These are phyloP conservation scores for Ampelocalamus luodianensis DNA, from an alignment of 176 grass and related monocot genomes.

Conservation along the genomic window DNA sequence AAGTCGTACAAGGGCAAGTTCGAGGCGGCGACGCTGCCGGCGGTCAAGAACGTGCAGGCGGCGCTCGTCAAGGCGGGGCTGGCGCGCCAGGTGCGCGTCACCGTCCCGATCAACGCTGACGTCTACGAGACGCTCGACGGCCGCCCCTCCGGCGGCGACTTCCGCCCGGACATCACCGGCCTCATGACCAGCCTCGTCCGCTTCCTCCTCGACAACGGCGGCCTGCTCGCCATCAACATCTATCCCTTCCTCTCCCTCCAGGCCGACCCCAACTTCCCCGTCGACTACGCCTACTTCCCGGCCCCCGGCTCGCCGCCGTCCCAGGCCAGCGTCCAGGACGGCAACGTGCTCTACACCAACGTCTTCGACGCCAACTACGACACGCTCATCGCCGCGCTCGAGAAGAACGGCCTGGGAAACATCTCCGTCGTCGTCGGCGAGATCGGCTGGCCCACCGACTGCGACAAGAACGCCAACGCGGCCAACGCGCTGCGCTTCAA, in stretches of 20 bases:
- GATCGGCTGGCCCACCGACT: slow-evolving; percentile 97
- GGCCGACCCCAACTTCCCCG: slow-evolving; percentile 77
- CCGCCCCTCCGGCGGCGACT: slow-evolving; percentile 71
- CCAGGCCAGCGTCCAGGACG: slow-evolving; percentile 62
- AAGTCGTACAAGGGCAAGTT: slow-evolving; percentile 87
- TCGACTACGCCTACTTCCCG: slow-evolving; percentile 88
- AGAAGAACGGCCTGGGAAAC: slow-evolving; percentile 72
- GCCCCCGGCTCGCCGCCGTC: slow-evolving; percentile 44
- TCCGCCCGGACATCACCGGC: slow-evolving; percentile 68
- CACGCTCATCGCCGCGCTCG: slow-evolving; percentile 86
- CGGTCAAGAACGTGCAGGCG: slow-evolving; percentile 82
- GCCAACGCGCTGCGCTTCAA: slow-evolving; percentile 67
- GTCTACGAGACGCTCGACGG: slow-evolving; percentile 70
- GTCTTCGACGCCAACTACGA: slow-evolving; percentile 98
- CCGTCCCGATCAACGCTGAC: slow-evolving; percentile 93
- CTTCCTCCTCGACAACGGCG: slow-evolving; percentile 78
- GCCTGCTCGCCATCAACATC: slow-evolving; percentile 82
- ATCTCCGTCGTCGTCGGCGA: slow-evolving; percentile 85
- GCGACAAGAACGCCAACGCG: slow-evolving; percentile 66
- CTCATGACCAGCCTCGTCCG: slow-evolving; percentile 77
- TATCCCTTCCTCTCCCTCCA: slow-evolving; percentile 95
- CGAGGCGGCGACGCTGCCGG: slow-evolving; percentile 66
- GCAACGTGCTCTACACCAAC: slow-evolving; percentile 76
- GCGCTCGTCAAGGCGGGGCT: slow-evolving; percentile 92
- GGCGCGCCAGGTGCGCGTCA: slow-evolving; percentile 61